Conservation (phyloP, 495 filamentous ascomycete species). For the Xylaria scruposa region DNA sequence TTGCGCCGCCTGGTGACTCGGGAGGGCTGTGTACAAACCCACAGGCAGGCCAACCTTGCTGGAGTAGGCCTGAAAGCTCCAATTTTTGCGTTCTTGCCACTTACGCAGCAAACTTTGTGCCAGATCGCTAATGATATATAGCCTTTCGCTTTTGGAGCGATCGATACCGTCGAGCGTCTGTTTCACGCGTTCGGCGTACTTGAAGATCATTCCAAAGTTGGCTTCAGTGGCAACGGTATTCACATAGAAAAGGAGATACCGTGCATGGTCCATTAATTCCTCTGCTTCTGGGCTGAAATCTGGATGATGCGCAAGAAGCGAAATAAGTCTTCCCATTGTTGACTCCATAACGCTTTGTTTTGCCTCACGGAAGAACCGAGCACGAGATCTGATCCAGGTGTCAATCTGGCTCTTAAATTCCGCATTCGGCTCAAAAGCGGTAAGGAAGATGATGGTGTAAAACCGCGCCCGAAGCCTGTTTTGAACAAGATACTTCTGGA, state of each 20-base stretch:
- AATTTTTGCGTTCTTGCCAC: conserved; percentile 80
- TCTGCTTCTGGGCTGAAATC: conserved; percentile 76
- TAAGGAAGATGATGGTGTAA: conserved; percentile 86
- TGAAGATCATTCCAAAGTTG: conserved; percentile 88
- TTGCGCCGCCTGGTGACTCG: conserved; percentile 78
- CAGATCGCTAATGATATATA: conserved; percentile 90
- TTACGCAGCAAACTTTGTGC: conserved; percentile 80
- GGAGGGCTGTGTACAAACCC: conserved; percentile 75
- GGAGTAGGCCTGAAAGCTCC: conserved; percentile 80
- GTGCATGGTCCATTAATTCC: conserved; percentile 78
- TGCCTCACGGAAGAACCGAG: conserved; percentile 56
- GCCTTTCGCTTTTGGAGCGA: conserved; percentile 62
- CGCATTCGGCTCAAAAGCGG: conserved; percentile 82
- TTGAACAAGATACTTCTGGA: conserved; percentile 84
- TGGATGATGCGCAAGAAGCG: conserved; percentile 90
- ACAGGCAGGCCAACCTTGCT: conserved; percentile 80
- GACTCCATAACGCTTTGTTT: conserved; percentile 77
- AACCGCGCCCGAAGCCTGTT: conserved; percentile 74
- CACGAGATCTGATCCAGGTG: conserved; percentile 88
- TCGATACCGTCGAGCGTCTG: conserved; percentile 81
- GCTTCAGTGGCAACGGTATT: conserved; percentile 80
- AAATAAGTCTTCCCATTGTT: conserved; percentile 83
- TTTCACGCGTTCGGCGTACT: conserved; percentile 92
- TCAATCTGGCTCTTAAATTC: conserved; percentile 73
- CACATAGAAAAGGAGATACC: conserved; percentile 90